Evolutionary conservation across 805 yeast species (phyloP), one percentile per base, ranked within the genome.

Genomic region (Kazachstania bromeliacearum): DNA sequence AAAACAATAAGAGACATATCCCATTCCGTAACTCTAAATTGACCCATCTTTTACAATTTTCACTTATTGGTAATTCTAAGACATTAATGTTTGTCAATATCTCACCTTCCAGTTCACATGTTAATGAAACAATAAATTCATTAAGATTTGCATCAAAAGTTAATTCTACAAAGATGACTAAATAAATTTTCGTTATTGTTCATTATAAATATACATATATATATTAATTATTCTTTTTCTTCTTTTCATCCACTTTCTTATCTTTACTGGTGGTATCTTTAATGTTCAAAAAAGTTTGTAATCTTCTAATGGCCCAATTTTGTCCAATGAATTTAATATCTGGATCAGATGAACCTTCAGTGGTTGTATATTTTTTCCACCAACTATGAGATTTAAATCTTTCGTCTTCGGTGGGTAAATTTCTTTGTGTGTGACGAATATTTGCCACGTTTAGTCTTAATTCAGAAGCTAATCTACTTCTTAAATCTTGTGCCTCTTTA

Each of bases 21-120:
- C 98, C 98, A 0, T 92, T 85, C 62, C 67, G 98, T 53, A 96
- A 92, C 59, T 85, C 96, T 7, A 92, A 92, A 55, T 70, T 89
- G 51, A 89, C 98, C 0, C 84, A 84, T 53, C 63, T 88, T 10
- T 64, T 89, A 40, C 92, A 87, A 50, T 77, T 83, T 51, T 85
- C 96, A 12, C 65, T 89, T 18, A 77, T 81, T 5, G 96, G 95
- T 0, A 71, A 75, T 38, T 83, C 95, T 2, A 92, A 89, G 58
- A 85, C 96, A 0, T 65, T 89, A 40, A 87, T 89, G 95, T 81
- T 89, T 67, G 96, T 87, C 12, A 88, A 85, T 48, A 68, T 88
- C 1, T 81, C 95, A 1, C 87, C 95, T 3, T 61, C 71, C 34
- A 55, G 54, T 8, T 59, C 59, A 12, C 82, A 84, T 54, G 65